Conservation (phyloP, 179 eudicot genomes). For the Carnegiea gigantea region DNA sequence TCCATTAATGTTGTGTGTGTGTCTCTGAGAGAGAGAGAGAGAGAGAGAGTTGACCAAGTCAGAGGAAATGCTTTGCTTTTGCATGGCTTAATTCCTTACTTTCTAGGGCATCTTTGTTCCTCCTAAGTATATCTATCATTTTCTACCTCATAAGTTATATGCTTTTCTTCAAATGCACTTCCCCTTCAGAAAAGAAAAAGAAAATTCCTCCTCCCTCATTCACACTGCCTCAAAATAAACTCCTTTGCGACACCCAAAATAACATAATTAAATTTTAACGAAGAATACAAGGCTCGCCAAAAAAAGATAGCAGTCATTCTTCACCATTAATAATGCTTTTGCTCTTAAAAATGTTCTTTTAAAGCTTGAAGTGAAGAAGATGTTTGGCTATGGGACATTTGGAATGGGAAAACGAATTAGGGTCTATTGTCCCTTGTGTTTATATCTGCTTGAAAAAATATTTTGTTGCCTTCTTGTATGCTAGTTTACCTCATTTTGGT, state of each 20-base stretch:
- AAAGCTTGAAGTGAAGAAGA: neutral
- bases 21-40: neutral
- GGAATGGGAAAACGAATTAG: neutral
- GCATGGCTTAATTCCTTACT: conserved; percentile 23
- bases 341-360: neutral
- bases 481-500: no score
- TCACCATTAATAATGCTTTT: no score
- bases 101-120: conserved; percentile 22
- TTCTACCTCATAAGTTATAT: conserved; percentile 5
- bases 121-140: neutral
- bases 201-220: neutral
- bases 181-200: neutral
- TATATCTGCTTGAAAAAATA: neutral
- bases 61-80: conserved; percentile 28
- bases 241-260: neutral
- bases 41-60: conserved; percentile 13
- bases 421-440: neutral
- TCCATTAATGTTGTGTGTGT: neutral
- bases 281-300: neutral
- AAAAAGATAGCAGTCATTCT: neutral
- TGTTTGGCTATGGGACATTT: neutral
- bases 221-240: neutral
- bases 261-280: neutral
- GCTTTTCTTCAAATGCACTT: conserved; percentile 25
- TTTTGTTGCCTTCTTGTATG: no score